These are phyloP conservation scores for Phaeomoniella chlamydospora DNA, from an alignment of 2,329 filamentous ascomycete genomes.

Conservation along the genomic window DNA sequence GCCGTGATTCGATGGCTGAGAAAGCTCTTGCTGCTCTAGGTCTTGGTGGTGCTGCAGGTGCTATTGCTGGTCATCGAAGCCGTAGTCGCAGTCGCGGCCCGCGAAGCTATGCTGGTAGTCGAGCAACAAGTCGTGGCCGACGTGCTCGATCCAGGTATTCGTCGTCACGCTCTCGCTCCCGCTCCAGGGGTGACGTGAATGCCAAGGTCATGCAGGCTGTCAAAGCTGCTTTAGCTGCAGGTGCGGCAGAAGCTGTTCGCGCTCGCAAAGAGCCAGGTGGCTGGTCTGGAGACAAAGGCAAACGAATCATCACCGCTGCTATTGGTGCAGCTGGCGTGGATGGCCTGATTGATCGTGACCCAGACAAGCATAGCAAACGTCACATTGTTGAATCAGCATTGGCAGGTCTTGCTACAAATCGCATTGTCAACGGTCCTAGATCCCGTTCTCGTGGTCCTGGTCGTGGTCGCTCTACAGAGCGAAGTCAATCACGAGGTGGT, in stretches of 20 bases:
- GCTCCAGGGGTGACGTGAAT: slow-evolving; percentile 36
- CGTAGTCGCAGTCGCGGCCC: slow-evolving; percentile 36
- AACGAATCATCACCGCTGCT: slow-evolving; percentile 79
- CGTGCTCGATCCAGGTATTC: slow-evolving; percentile 24
- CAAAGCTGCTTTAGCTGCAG: slow-evolving; percentile 79
- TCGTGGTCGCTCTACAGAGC: slow-evolving; percentile 13
- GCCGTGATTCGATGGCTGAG: slow-evolving; percentile 32
- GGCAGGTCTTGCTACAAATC: slow-evolving; percentile 74
- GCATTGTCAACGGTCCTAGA: slow-evolving; percentile 67
- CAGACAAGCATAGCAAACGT: slow-evolving; percentile 60
- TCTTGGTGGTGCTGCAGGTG: slow-evolving; percentile 37
- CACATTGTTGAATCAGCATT: slow-evolving; percentile 77
- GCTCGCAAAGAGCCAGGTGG: slow-evolving; percentile 76
- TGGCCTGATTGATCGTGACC: slow-evolving; percentile 51
- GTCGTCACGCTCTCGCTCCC: slow-evolving; percentile 37
- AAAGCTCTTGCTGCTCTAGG: slow-evolving; percentile 41
- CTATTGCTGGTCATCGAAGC: slow-evolving; percentile 37
- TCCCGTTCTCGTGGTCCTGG: slow-evolving; percentile 46
- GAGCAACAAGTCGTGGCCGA: slow-evolving; percentile 16
- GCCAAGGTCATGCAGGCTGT: slow-evolving; percentile 64
- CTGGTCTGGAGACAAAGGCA: slow-evolving; percentile 85
- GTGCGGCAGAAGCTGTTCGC: slow-evolving; percentile 82
- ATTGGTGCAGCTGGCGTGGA: slow-evolving; percentile 76
- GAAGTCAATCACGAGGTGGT: slow-evolving; percentile 28
- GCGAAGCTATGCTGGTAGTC: slow-evolving; percentile 18